phyloP scores from a whole-genome alignment of 2,329 filamentous ascomycete species.

The Epichloe glyceriae region DNA sequence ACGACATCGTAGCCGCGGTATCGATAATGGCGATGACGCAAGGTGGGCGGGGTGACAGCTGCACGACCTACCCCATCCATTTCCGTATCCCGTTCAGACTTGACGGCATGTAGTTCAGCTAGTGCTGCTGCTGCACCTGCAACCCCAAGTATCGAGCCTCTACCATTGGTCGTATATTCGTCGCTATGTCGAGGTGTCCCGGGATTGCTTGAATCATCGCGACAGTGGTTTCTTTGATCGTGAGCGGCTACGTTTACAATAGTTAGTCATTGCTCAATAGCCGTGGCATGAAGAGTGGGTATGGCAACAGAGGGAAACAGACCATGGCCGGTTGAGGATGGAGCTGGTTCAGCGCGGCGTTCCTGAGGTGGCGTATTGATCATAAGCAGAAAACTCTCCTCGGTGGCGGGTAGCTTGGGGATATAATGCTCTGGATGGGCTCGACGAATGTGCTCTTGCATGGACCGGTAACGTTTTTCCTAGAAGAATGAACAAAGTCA shows the following conservation, averaged over 20 bases:
- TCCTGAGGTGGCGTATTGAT: constrained; percentile 78
- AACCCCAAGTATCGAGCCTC: constrained; percentile 38
- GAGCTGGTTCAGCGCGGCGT: constrained; percentile 32
- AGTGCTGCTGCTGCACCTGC: constrained; percentile 70
- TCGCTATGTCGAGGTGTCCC: constrained; percentile 57
- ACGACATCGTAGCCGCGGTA: constrained; percentile 1
- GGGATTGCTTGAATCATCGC: constrained; percentile 53
- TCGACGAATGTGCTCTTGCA: constrained; percentile 98
- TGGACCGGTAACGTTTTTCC: constrained; percentile 94
- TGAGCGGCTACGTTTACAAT: constrained; percentile 30
- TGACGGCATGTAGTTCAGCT: constrained; percentile 68
- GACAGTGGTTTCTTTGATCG: constrained; percentile 39
- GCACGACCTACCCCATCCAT: constrained; percentile 53
- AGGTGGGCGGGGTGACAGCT: constrained; percentile 13
- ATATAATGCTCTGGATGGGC: constrained; percentile 97
- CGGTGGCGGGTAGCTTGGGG: constrained; percentile 90
- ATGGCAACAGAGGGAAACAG: constrained; percentile 10
- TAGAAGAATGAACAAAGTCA: constrained; percentile 22
- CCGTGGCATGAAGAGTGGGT: background rate
- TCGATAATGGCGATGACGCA: constrained; percentile 13
- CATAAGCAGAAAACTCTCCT: constrained; percentile 96
- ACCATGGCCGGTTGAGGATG: constrained; percentile 21
- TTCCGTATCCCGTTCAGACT: constrained; percentile 65
- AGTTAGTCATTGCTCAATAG: background rate
- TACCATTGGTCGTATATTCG: constrained; percentile 43